Evolutionary conservation across 495 filamentous ascomycete species (phyloP).

Genomic region (Pseudevernia furfuracea): DNA sequence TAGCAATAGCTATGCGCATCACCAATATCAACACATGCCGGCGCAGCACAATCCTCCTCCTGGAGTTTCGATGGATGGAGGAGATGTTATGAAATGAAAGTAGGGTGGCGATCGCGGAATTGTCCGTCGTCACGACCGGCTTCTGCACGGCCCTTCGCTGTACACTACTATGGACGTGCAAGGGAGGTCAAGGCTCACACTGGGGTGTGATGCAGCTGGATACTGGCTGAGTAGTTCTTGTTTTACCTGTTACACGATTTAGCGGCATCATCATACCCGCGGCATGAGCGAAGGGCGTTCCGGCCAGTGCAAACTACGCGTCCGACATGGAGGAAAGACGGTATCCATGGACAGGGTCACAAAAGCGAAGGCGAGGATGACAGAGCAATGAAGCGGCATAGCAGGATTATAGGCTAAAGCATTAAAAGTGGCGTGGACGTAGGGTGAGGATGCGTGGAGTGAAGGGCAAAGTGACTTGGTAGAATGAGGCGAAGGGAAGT

Average conservation of each 20-base stretch:
- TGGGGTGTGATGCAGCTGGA: slow-evolving; percentile 10
- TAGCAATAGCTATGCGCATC: slow-evolving; percentile 51
- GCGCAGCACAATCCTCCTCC: slow-evolving; percentile 37
- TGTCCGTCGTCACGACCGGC: slow-evolving; percentile 1
- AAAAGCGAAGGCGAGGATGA: slow-evolving; percentile 11
- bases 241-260: slow-evolving; percentile 20
- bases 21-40: slow-evolving; percentile 39
- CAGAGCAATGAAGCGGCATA: background rate
- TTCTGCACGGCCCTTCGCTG: slow-evolving; percentile 20
- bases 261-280: slow-evolving; percentile 29
- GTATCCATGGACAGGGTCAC: background rate
- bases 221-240: slow-evolving; percentile 8
- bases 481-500: background rate
- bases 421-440: background rate
- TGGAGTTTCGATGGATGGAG: slow-evolving; percentile 39
- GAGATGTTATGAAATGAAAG: slow-evolving; percentile 52
- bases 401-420: background rate
- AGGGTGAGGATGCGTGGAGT: background rate
- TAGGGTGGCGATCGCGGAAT: slow-evolving; percentile 8
- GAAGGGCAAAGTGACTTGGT: too few relatives aligned
- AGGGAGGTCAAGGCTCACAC: background rate
- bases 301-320: slow-evolving; percentile 7
- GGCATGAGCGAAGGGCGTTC: slow-evolving; percentile 27
- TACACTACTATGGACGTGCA: background rate
- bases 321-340: slow-evolving; percentile 6